Conservation (phyloP, 1,284 basidiomycete species). For the Sparassis latifolia region DNA sequence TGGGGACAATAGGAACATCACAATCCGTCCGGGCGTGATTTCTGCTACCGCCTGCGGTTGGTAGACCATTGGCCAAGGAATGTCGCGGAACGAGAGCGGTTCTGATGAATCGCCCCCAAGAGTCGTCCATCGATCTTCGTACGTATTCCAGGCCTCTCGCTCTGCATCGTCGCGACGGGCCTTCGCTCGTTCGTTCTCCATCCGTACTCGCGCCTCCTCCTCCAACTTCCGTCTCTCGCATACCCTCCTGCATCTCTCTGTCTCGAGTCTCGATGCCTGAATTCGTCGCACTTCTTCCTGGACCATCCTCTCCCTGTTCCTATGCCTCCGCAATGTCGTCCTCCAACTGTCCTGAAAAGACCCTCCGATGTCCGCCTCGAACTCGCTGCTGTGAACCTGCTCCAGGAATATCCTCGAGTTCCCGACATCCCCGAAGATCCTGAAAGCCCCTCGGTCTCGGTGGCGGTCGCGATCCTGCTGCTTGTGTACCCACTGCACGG, state of each 20-base stretch:
- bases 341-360: conserved; percentile 43
- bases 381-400: conserved; percentile 39
- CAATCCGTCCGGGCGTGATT: conserved; percentile 43
- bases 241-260: conserved; percentile 30
- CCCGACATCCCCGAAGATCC: conserved; percentile 17
- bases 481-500: conserved; percentile 55
- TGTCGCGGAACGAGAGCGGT: conserved; percentile 46
- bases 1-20: conserved; percentile 53
- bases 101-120: conserved; percentile 37
- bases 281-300: conserved; percentile 27
- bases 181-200: conserved; percentile 35
- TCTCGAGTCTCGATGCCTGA: conserved; percentile 22
- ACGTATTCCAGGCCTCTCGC: conserved; percentile 47
- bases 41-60: conserved; percentile 38
- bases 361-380: conserved; percentile 24
- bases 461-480: conserved; percentile 32
- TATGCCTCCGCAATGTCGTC: conserved; percentile 28
- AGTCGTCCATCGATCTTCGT: conserved; percentile 55
- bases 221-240: conserved; percentile 25
- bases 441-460: conserved; percentile 15
- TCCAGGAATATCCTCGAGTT: conserved; percentile 39
- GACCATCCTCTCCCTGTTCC: conserved; percentile 28
- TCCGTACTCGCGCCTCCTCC: conserved; percentile 20
- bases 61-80: conserved; percentile 63
- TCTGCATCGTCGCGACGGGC: conserved; percentile 32